Conservation (phyloP, 345 rosid genomes). For the Euphorbia pulcherrima region DNA sequence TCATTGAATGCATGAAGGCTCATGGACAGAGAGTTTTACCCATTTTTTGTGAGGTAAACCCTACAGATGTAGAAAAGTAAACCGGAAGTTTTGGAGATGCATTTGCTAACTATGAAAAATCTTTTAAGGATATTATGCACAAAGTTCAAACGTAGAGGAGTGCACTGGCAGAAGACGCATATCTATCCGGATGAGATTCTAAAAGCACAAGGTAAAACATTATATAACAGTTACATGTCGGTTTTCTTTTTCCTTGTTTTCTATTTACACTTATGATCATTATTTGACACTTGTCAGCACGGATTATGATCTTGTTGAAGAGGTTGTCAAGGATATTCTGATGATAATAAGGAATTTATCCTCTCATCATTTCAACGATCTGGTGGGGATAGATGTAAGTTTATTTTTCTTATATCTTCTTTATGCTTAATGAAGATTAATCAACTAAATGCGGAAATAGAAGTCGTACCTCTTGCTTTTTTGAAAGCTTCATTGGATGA, state of each 20-base stretch:
- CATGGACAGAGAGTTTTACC: background rate
- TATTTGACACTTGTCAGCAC: background rate
- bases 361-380: background rate
- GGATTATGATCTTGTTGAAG: background rate
- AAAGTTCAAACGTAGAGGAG: conserved; percentile 1
- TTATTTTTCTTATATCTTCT: too few species aligned
- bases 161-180: background rate
- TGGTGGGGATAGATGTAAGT: background rate
- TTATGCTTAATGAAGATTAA: too few species aligned
- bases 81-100: background rate
- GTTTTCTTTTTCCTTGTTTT: background rate
- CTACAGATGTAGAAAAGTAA: background rate
- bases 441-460: too few species aligned
- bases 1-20: background rate
- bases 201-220: background rate
- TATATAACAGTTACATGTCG: too few species aligned
- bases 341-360: background rate
- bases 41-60: background rate
- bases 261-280: background rate
- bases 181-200: background rate
- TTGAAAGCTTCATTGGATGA: too few species aligned
- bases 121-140: background rate
- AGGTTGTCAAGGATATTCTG: background rate
- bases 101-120: background rate
- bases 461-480: too few species aligned